A percentile compares a stretch with the other conserved stretches of the same genome.
Conservation (phyloP, 257 asterid genomes). For the Thymus mandschuricus region DNA sequence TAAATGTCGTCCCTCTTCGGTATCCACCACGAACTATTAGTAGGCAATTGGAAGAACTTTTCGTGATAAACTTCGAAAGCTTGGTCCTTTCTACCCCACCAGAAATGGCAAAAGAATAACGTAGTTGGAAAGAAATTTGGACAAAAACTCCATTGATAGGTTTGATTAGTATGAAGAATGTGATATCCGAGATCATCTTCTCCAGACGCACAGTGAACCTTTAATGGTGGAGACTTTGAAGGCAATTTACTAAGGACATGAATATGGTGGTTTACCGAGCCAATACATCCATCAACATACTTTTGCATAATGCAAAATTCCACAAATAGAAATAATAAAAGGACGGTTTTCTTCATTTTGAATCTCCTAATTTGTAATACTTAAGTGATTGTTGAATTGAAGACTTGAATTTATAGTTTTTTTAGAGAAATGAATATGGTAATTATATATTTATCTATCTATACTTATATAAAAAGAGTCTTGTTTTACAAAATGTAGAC, state of each 20-base stretch:
- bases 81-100: background rate
- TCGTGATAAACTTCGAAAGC: background rate
- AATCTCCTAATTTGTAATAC: background rate
- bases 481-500: no score
- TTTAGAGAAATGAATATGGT: background rate
- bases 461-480: no score
- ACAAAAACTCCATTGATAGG: no score
- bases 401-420: background rate
- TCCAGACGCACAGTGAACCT: background rate
- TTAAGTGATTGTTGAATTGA: background rate
- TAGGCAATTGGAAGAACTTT: background rate
- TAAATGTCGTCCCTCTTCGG: background rate
- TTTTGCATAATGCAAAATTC: background rate
- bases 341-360: background rate
- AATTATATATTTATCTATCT: no score
- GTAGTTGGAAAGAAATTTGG: background rate
- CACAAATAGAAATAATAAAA: background rate
- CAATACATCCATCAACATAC: background rate
- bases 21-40: background rate
- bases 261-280: background rate
- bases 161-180: no score
- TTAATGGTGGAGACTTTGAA: background rate
- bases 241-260: constrained; percentile 16
- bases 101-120: background rate
- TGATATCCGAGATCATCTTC: no score